These are phyloP conservation scores for Mucor ambiguus DNA, from an alignment of 371 early-diverging fungal species.

Conservation along the genomic window DNA sequence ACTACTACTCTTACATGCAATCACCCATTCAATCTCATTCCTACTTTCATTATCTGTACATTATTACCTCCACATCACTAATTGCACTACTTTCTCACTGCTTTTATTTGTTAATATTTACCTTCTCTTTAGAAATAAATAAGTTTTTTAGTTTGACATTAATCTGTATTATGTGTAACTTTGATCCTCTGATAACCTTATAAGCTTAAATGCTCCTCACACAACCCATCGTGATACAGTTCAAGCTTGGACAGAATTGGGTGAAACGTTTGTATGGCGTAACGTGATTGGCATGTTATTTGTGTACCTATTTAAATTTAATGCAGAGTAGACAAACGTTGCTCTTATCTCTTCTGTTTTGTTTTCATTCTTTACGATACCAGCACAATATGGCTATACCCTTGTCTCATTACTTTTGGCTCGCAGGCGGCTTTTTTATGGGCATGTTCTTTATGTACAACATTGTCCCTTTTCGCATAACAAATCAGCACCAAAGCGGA, in stretches of 20 bases:
- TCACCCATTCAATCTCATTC: neutral
- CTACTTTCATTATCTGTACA: conserved; percentile 14
- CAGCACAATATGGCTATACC: conserved; percentile 13
- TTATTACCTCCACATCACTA: neutral
- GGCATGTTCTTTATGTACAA: conserved; percentile 30
- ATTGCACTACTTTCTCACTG: neutral
- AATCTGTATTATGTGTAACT: neutral
- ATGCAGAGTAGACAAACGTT: neutral
- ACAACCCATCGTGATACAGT: neutral
- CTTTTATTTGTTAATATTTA: conserved; percentile 3
- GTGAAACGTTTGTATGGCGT: neutral
- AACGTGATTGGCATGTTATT: neutral
- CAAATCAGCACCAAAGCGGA: neutral
- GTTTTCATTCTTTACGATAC: neutral
- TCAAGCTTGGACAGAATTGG: neutral
- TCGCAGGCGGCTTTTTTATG: conserved; percentile 27
- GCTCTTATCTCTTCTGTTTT: neutral
- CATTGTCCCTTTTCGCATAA: conserved; percentile 7
- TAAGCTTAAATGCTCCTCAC: neutral
- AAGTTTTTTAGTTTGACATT: conserved; percentile 2
- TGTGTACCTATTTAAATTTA: neutral
- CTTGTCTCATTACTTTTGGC: conserved; percentile 10
- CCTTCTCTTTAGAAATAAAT: neutral
- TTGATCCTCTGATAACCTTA: neutral
- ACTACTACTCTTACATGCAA: no score